phyloP scores from a whole-genome alignment of 306 rosid species.

The Malus fusca region DNA sequence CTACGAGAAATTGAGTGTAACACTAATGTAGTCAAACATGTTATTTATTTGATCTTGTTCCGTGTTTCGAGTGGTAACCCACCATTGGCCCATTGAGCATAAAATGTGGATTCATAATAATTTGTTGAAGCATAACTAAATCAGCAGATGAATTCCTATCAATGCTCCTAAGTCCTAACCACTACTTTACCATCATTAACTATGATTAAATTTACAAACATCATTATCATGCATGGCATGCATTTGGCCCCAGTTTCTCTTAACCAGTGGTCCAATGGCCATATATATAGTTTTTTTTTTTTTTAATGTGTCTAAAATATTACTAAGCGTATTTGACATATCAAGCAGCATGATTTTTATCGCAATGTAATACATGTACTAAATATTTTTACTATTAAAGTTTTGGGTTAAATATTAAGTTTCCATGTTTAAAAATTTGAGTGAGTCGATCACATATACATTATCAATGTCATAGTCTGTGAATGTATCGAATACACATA shows the following conservation, averaged over 20 bases:
- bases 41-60: neutral
- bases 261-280: neutral
- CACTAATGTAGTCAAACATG: neutral
- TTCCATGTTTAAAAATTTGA: no score
- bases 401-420: no score
- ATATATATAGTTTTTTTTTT: neutral
- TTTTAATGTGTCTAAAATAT: neutral
- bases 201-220: neutral
- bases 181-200: neutral
- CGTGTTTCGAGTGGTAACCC: neutral
- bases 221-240: slow-evolving; percentile 1
- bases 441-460: no score
- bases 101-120: neutral
- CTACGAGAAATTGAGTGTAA: no score
- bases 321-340: neutral
- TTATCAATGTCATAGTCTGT: no score
- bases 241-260: neutral
- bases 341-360: neutral
- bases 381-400: no score
- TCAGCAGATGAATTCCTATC: neutral
- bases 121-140: neutral
- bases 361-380: no score
- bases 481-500: neutral
- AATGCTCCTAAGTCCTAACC: neutral
- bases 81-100: neutral